Evolutionary conservation across 371 early-diverging fungal genomes (phyloP), one percentile per base, ranked within the genome.

Genomic region (Neoconidiobolus thromboides): DNA sequence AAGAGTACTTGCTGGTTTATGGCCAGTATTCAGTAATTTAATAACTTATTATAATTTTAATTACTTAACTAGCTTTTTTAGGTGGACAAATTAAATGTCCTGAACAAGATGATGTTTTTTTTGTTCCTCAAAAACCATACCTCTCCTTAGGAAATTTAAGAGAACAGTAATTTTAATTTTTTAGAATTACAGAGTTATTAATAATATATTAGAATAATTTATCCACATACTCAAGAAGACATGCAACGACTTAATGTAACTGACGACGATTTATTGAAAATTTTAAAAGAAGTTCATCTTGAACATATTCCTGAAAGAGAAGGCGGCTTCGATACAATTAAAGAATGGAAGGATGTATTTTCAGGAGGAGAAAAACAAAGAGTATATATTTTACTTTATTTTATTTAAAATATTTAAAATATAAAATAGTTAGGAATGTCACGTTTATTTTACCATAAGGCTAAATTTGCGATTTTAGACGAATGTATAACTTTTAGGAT

Each of bases 281-380:
- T 89, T 58, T 68, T 90, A 48, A 64, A 76, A 38, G 73, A 78
- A 26, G 85, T 90, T 3, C 82, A 87, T 55, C 69, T 92, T 53
- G 80, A 73, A 0, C 71, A 76, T 56, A 77, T 93, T 42, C 87
- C 85, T 43, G 80, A 76, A 9, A 78, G 91, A 63, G 87, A 89
- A 75, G 89, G 88, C 50, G 91, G 93, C 2, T 91, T 84, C 80
- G 88, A 90, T 62, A 82, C 86, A 7, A 68, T 76, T 56, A 86
- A 88, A 62, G 90, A 92, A 70, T 92, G 93, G 93, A 87, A 85
- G 67, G 86, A 88, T 71, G 86, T 87, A 7, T 81, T 92, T 43
- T 83, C 88, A 43, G 91, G 90, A 10, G 93, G 93, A 51, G 93
- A 92, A 69, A 92, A 89, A 69, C 90, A 91, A 69, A 75, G 89